Evolutionary conservation across 495 filamentous ascomycete species (phyloP), one percentile per base, ranked within the genome.

Genomic region (Aspergillus asperescens): DNA sequence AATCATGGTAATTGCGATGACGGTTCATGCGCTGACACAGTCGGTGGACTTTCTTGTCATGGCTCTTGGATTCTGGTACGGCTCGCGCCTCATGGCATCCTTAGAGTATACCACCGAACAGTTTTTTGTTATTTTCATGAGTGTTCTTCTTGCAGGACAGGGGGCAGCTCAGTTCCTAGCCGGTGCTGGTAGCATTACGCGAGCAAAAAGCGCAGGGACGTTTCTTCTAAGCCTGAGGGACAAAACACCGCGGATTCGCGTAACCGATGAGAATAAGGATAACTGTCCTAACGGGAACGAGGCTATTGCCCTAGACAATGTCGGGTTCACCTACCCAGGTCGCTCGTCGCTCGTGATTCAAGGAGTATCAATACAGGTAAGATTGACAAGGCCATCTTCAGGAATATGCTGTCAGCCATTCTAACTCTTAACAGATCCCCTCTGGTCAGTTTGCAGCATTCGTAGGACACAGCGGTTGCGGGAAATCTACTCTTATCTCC

Each of bases 61-160:
- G 39, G 90, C 88, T 5, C 81, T 96, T n/a, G 90, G 85, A 1
- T 96, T 95, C 72, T 95, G 89, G 89, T 95, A 93, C 59, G 91
- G 91, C 38, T 89, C 89, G 27, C 83, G 77, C 2, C 75, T 93
- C 29, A 84, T 95, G 34, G 80, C 77, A 12, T 76, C 77, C 24
- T 54, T 63, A 19, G 85, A 95, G 64, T 89, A 88, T 57, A 62
- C 71, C 49, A 78, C 88, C 62, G 84, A 88, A 60, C 83, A 86
- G 45, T 95, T 94, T 75, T 96, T 95, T 67, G 70, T 95, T 50
- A 86, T 85, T 54, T 95, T 90, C 71, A 72, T 78, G 29, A 74
- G 88, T 27, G 77, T 92, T 59, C 83, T 92, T 50, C 91, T 90
- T 60, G 87, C 88, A 55, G 81, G 88, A 1, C 89, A 93, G 61